Percentiles rank a stretch among this genome's conserved stretches.
Evolutionary conservation across 2,329 filamentous ascomycete species (phyloP).

Genomic region (Boeremia exigua): DNA sequence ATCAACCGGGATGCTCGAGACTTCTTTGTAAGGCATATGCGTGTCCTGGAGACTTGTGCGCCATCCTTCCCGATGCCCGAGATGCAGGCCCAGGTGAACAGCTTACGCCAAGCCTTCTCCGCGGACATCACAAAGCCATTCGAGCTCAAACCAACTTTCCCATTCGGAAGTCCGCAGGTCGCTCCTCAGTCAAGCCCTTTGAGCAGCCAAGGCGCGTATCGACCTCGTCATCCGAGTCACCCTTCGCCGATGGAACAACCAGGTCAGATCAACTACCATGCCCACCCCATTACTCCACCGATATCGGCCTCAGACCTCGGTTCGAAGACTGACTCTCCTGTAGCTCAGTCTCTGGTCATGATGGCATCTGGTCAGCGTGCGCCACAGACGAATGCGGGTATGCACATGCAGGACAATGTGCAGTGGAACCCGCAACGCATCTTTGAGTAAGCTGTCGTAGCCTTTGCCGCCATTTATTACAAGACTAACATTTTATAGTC

Average conservation of each 20-base stretch:
- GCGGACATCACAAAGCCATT: conserved; percentile 85
- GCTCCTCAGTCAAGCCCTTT: conserved; percentile 68
- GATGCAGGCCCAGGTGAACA: conserved; percentile 87
- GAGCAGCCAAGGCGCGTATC: conserved; percentile 57
- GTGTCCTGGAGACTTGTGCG: conserved; percentile 85
- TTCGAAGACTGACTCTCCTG: conserved; percentile 77
- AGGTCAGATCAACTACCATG: conserved; percentile 68
- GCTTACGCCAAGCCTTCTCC: conserved; percentile 88
- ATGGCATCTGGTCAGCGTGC: conserved; percentile 65
- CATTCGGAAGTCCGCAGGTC: conserved; percentile 78
- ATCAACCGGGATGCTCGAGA: conserved; percentile 83
- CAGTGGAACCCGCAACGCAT: conserved; percentile 87
- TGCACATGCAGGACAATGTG: conserved; percentile 68
- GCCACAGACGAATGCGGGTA: conserved; percentile 56
- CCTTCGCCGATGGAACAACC: conserved; percentile 58
- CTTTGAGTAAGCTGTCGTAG: conserved; percentile 74
- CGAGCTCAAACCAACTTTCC: conserved; percentile 85
- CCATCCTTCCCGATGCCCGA: conserved; percentile 86
- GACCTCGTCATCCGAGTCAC: conserved; percentile 57
- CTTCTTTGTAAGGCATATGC: conserved; percentile 93
- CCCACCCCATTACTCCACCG: conserved; percentile 79
- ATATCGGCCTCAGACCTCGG: conserved; percentile 75
- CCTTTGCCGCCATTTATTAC: not conserved
- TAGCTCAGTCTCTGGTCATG: conserved; percentile 74
- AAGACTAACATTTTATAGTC: conserved; percentile 59